These are phyloP conservation scores for Lagerstroemia speciosa DNA, from an alignment of 345 rosid species.

Conservation along the genomic window DNA sequence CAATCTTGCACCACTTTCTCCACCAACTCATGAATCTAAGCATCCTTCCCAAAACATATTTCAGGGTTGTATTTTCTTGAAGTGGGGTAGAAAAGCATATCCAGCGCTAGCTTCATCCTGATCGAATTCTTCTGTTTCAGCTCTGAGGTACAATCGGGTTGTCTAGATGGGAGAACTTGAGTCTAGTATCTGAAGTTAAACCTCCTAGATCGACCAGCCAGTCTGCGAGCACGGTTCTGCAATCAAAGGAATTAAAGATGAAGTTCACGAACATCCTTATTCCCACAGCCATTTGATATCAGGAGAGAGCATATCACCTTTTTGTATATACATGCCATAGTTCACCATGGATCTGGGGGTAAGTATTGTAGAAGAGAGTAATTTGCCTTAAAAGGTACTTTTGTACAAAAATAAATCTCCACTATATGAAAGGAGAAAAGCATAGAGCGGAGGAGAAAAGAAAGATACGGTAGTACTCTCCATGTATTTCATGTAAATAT, in stretches of 20 bases:
- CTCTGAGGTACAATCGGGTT: not conserved
- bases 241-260: not conserved
- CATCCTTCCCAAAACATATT: not conserved
- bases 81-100: not conserved
- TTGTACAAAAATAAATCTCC: not conserved
- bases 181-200: not conserved
- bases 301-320: not conserved
- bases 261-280: not conserved
- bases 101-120: not conserved
- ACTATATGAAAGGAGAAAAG: not conserved
- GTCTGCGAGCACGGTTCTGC: not conserved
- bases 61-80: not conserved
- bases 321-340: too few species aligned
- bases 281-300: not conserved
- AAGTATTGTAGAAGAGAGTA: not conserved
- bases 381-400: not conserved
- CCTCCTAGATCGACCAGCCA: not conserved
- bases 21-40: slow-evolving; percentile 29
- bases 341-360: not conserved
- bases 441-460: not conserved
- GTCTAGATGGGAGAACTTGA: not conserved
- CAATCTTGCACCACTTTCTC: slow-evolving; percentile 93
- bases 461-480: not conserved
- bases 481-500: not conserved
- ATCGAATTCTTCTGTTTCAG: not conserved